phyloP scores from a whole-genome alignment of 306 rosid species.

The Senna tora region DNA sequence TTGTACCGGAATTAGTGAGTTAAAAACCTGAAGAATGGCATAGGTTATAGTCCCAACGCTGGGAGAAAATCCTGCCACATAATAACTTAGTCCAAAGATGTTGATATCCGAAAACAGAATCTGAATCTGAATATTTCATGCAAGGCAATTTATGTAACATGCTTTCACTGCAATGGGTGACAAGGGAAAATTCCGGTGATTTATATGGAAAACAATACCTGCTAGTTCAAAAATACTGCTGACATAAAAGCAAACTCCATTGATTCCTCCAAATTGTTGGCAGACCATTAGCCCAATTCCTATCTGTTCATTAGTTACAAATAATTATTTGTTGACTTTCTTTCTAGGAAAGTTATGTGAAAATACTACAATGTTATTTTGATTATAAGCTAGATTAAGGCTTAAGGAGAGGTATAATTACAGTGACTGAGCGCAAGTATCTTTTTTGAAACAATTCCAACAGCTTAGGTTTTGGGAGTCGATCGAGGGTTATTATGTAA shows the following conservation, averaged over 20 bases:
- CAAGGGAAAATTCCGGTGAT: neutral
- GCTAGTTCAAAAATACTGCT: constrained; percentile 83
- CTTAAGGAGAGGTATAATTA: constrained; percentile 41
- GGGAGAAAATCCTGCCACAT: constrained; percentile 68
- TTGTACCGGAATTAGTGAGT: constrained; percentile 2
- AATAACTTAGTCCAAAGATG: neutral
- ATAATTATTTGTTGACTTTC: neutral
- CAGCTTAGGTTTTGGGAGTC: constrained; percentile 69
- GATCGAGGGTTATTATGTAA: constrained; percentile 68
- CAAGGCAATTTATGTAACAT: constrained; percentile 1
- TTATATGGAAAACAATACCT: constrained; percentile 49
- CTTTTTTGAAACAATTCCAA: constrained; percentile 81
- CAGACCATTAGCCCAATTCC: constrained; percentile 88
- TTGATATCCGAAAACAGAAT: constrained; percentile 23
- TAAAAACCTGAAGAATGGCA: constrained; percentile 75
- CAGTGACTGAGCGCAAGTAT: constrained; percentile 72
- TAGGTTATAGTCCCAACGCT: constrained; percentile 59
- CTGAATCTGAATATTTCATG: constrained; percentile 21
- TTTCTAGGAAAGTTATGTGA: constrained; percentile 17
- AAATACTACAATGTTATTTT: neutral
- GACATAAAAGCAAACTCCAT: constrained; percentile 73
- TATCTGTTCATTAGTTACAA: constrained; percentile 53
- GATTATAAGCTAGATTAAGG: constrained; percentile 23
- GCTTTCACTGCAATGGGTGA: constrained; percentile 9
- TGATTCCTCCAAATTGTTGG: constrained; percentile 96